A percentile compares a stretch with the other conserved stretches of the same genome.
Conservation (phyloP, 768 basidiomycete genomes). For the Polyporus arcularius region DNA sequence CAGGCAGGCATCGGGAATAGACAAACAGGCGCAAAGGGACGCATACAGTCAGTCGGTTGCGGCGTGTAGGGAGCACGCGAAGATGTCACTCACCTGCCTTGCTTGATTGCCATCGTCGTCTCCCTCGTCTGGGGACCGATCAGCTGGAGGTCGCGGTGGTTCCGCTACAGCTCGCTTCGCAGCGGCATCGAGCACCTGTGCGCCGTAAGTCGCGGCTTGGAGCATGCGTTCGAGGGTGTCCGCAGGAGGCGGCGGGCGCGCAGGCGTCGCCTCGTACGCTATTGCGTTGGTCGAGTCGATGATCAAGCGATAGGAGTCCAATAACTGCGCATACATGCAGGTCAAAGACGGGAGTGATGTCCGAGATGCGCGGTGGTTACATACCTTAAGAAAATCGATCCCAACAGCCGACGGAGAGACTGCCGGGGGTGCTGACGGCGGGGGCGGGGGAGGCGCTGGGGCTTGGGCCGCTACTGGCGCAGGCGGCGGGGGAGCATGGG, state of each 20-base stretch:
- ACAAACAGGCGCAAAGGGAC: not conserved
- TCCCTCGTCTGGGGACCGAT: constrained; percentile 26
- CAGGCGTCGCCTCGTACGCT: constrained; percentile 23
- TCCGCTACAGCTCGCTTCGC: constrained; percentile 19
- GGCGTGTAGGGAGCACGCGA: not conserved
- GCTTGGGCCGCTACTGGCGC: constrained; percentile 1
- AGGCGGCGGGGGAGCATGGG: constrained; percentile 12
- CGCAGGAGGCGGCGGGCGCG: constrained; percentile 26
- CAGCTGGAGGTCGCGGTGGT: constrained; percentile 22
- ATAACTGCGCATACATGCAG: constrained; percentile 32
- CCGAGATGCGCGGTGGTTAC: not conserved
- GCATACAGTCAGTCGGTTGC: not conserved
- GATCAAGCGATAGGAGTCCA: constrained; percentile 46
- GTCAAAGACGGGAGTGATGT: too few relatives aligned
- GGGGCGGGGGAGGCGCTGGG: not conserved
- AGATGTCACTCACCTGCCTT: constrained; percentile 26
- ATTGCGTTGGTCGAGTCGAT: constrained; percentile 41
- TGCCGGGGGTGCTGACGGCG: constrained; percentile 25
- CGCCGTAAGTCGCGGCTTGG: constrained; percentile 44
- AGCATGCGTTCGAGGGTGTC: constrained; percentile 46
- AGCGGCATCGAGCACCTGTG: constrained; percentile 45
- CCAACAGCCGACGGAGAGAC: constrained; percentile 25
- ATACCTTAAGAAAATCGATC: constrained; percentile 47
- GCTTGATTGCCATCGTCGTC: constrained; percentile 1
- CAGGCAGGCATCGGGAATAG: constrained; percentile 3